Base-by-base conservation (phyloP, 495 filamentous ascomycete species). In the Penicilliopsis zonata region DNA sequence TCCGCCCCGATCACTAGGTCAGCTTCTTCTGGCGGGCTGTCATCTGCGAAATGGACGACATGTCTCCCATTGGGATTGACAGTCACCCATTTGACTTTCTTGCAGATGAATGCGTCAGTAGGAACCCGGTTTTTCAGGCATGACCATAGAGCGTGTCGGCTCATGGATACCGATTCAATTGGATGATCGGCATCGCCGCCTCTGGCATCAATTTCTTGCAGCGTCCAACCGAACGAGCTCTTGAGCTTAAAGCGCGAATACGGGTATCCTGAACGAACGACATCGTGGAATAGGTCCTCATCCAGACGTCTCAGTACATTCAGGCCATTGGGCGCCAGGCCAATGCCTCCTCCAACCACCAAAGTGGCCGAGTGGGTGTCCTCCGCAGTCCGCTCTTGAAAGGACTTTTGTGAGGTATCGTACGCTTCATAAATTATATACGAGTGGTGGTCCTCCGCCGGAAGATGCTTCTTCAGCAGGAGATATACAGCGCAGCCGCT, bases 1-100 rank as follows among this genome's bases (percentile, higher is more conserved):
- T 78, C 75, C 0, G 71, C 69, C n/a, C 69, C 75, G 41, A 80
- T 59, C 2, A 76, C 55, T 36, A 81, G 34, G 51, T 69, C 69
- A 0, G 57, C 67, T 10, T 59, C 48, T 3, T 60, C 57, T 3
- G 46, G 43, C 0, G 33, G 7, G 28, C 48, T 52, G 3, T 34
- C 53, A 33, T 61, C 57, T 0, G 34, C 41, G 28, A 66, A 63
- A 6, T 36, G 27, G 10, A 60, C 25, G 9, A 33, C 9, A 17
- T 58, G 49, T 17, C 28, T 37, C 2, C 40, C 42, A 22, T 39
- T 28, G 9, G 35, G 9, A 1, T 38, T 28, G 10, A 49, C 36
- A 9, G 49, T 28, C 0, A 65, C 46, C 5, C 32, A 21, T 2
- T 21, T 30, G 0, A 66, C 38, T 6, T 47, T 37, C 31, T 45